Evolutionary conservation across 176 grass and related monocot genomes (phyloP).

Genomic region (Aegilops sharonensis): DNA sequence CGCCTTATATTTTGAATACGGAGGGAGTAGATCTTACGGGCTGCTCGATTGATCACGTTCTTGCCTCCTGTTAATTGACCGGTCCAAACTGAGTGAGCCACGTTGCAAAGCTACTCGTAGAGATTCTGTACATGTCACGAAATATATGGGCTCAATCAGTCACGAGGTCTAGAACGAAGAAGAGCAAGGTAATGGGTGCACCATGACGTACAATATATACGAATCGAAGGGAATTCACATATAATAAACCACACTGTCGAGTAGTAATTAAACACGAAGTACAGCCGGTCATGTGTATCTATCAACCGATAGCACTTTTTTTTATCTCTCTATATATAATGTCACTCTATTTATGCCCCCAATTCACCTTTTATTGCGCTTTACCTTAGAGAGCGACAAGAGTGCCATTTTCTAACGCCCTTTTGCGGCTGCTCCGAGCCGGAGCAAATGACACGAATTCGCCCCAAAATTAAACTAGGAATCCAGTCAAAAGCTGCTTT

Average conservation of each 20-base stretch:
- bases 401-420: neutral
- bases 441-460: too few relatives aligned
- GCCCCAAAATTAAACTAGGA: neutral
- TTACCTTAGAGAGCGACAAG: neutral
- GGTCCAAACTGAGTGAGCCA: neutral
- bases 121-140: neutral
- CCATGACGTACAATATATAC: neutral
- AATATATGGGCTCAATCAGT: neutral
- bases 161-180: neutral
- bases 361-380: neutral
- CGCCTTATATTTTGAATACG: too few relatives aligned
- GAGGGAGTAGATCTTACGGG: too few relatives aligned
- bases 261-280: conserved; percentile 2
- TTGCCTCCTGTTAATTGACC: conserved; percentile 32
- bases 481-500: neutral
- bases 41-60: neutral
- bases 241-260: neutral
- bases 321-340: too few relatives aligned
- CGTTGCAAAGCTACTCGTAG: neutral
- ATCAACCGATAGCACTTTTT: neutral
- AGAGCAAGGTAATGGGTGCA: neutral
- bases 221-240: neutral
- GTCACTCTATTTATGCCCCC: neutral
- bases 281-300: neutral
- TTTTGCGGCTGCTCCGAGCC: too few relatives aligned